These are phyloP conservation scores for Chlorella vulgaris DNA, from an alignment of 139 green algal genomes.

Conservation along the genomic window DNA sequence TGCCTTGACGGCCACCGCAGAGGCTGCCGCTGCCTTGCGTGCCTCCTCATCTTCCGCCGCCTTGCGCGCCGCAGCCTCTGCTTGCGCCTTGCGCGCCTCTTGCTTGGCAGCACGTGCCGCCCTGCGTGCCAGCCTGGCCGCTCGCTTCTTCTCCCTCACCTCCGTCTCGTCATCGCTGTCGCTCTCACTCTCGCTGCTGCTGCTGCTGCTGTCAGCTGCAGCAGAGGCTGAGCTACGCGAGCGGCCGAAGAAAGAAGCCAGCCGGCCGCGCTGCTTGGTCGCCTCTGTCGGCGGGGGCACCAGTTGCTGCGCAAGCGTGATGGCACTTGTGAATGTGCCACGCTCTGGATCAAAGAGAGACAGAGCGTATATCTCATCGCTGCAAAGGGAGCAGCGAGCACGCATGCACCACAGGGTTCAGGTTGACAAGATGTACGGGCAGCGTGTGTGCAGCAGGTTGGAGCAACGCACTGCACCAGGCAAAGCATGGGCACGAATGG, in stretches of 20 bases:
- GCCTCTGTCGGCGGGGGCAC: neutral
- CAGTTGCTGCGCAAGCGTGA: constrained; percentile 47
- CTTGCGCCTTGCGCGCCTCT: neutral
- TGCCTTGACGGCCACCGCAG: neutral
- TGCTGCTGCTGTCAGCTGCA: neutral
- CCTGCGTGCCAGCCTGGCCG: neutral
- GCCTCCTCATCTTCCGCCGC: neutral
- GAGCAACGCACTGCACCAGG: neutral
- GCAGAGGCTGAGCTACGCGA: neutral
- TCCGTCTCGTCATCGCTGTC: neutral
- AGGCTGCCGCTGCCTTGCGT: constrained; percentile 10
- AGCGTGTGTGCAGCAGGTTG: neutral
- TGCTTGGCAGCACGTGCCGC: neutral
- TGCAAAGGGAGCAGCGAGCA: too few relatives aligned
- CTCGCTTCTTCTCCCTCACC: neutral
- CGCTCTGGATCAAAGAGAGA: constrained; percentile 55
- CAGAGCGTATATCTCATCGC: constrained; percentile 83
- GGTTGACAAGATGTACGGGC: neutral
- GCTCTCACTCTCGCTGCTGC: neutral
- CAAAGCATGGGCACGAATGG: too few relatives aligned
- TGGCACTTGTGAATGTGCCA: constrained; percentile 48
- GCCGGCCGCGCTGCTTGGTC: neutral
- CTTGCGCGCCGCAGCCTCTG: too few relatives aligned
- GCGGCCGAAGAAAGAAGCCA: neutral
- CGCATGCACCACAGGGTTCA: too few relatives aligned